phyloP scores from a whole-genome alignment of 2,329 filamentous ascomycete genomes.

The Pleomassaria siparia region DNA sequence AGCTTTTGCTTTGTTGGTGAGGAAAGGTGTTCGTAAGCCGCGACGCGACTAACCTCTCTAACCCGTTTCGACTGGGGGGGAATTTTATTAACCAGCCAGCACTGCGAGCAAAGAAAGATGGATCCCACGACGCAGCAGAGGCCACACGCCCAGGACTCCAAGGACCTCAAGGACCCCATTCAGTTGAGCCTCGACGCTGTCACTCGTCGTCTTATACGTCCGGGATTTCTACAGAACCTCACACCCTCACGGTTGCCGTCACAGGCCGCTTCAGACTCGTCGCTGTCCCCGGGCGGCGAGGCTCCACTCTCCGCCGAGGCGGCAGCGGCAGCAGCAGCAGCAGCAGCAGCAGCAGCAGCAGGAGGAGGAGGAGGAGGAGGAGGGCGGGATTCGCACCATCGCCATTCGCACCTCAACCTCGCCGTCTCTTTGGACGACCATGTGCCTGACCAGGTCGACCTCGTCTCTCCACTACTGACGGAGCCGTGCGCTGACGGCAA shows the following conservation, averaged over 20 bases:
- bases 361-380: too few species aligned
- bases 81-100: too few species aligned
- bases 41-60: constrained; percentile 16
- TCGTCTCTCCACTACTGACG: constrained; percentile 35
- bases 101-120: constrained; percentile 34
- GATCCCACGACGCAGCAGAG: constrained; percentile 17
- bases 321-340: too few species aligned
- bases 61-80: constrained; percentile 28
- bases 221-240: constrained; percentile 37
- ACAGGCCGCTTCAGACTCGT: constrained; percentile 42
- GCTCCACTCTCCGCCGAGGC: constrained; percentile 36
- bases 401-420: constrained; percentile 37
- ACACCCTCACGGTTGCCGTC: constrained; percentile 41
- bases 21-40: constrained; percentile 20
- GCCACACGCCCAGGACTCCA: too few species aligned
- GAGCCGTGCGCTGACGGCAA: constrained; percentile 38
- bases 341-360: too few species aligned
- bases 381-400: constrained; percentile 29
- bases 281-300: constrained; percentile 22
- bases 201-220: constrained; percentile 33
- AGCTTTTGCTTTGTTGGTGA: constrained; percentile 1
- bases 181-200: constrained; percentile 38
- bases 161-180: constrained; percentile 32
- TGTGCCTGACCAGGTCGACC: constrained; percentile 35
- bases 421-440: constrained; percentile 29